Conservation (phyloP, 305 asterid genomes). For the Solanum hybrid region DNA sequence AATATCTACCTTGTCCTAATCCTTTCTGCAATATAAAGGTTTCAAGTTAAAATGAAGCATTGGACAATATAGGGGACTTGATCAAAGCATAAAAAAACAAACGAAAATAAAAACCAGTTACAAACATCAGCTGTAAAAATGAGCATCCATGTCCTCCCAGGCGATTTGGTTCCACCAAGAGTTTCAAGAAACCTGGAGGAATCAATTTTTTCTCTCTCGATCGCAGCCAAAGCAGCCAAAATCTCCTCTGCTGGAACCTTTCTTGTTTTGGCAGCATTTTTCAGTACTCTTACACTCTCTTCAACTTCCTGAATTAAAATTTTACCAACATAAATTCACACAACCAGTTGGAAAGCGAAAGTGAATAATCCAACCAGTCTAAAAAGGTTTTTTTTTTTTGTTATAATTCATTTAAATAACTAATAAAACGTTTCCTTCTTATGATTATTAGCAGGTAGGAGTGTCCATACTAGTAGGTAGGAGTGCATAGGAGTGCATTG, state of each 20-base stretch:
- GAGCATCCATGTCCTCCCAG: constrained; percentile 98
- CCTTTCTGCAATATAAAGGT: constrained; percentile 40
- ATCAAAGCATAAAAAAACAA: neutral
- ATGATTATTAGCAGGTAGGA: neutral
- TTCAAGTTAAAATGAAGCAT: neutral
- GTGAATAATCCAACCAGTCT: neutral
- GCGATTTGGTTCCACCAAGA: constrained; percentile 81
- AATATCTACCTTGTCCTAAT: constrained; percentile 53
- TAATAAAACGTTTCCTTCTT: neutral
- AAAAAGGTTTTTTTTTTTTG: neutral
- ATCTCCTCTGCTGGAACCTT: constrained; percentile 52
- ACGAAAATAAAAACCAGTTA: neutral
- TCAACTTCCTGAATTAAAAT: constrained; percentile 49
- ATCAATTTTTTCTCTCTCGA: constrained; percentile 76
- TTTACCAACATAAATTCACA: neutral
- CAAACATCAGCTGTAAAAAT: constrained; percentile 77
- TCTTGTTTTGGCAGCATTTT: constrained; percentile 82
- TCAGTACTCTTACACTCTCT: constrained; percentile 56
- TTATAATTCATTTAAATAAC: no score
- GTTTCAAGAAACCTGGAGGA: constrained; percentile 65
- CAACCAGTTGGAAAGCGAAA: neutral
- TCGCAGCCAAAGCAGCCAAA: constrained; percentile 54
- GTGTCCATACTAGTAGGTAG: neutral
- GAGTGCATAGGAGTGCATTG: neutral
- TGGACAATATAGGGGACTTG: neutral